phyloP scores from a whole-genome alignment of 805 yeast genomes.

The Saccharomycopsis sp. region DNA sequence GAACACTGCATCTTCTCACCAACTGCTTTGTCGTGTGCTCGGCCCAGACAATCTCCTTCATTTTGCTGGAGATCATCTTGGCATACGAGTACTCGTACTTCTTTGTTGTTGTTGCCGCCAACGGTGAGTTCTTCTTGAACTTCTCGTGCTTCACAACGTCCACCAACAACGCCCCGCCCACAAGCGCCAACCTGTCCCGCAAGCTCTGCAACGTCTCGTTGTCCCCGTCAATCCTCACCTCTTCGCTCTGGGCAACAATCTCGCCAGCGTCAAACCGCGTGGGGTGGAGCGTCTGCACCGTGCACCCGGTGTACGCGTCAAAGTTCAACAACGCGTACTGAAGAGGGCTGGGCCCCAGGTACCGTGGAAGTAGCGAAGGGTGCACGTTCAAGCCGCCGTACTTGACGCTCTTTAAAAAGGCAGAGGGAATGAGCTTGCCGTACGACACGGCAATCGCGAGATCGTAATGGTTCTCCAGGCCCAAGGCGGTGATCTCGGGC shows the following conservation, averaged over 20 bases:
- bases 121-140: conserved; percentile 27
- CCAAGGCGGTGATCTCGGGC: conserved; percentile 30
- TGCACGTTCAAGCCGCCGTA: conserved; percentile 84
- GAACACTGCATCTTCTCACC: conserved; percentile 36
- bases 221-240: conserved; percentile 30
- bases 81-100: conserved; percentile 43
- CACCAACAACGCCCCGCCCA: conserved; percentile 54
- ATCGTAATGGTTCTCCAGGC: conserved; percentile 33
- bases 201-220: conserved; percentile 36
- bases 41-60: conserved; percentile 42
- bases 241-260: conserved; percentile 49
- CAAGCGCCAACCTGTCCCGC: conserved; percentile 40
- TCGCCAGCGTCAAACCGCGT: conserved; percentile 74
- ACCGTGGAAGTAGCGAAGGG: conserved; percentile 77
- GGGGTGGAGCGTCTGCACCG: conserved; percentile 87
- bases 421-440: conserved; percentile 69
- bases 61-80: conserved; percentile 38
- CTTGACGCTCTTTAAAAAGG: conserved; percentile 38
- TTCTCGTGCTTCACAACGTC: conserved; percentile 30
- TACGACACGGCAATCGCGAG: conserved; percentile 87
- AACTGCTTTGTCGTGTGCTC: conserved; percentile 31
- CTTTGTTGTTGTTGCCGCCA: conserved; percentile 36
- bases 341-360: conserved; percentile 85
- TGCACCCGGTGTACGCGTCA: conserved; percentile 65
- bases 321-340: conserved; percentile 66